Evolutionary conservation across 768 basidiomycete species (phyloP).

Genomic region (Dioszegia aurantiaca): DNA sequence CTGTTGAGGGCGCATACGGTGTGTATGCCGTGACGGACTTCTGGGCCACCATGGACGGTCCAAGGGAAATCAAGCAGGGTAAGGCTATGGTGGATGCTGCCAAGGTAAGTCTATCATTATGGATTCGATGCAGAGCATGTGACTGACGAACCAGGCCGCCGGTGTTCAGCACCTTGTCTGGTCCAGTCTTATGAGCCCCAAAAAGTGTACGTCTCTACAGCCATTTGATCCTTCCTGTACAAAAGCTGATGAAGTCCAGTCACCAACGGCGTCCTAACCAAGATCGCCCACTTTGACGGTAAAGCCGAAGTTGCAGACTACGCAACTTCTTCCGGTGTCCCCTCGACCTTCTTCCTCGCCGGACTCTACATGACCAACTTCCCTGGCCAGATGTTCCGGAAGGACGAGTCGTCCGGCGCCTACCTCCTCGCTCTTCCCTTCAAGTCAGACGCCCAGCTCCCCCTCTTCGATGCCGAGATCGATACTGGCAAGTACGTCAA

Average conservation of each 20-base stretch:
- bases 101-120: constrained; percentile 19
- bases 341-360: constrained; percentile 21
- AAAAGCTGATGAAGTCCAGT: constrained; percentile 8
- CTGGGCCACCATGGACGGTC: constrained; percentile 18
- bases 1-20: constrained; percentile 33
- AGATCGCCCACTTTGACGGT: constrained; percentile 31
- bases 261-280: constrained; percentile 25
- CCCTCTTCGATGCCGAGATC: constrained; percentile 22
- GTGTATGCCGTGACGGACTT: constrained; percentile 38
- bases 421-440: constrained; percentile 28
- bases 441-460: constrained; percentile 15
- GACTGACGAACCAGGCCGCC: constrained; percentile 4
- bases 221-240: background rate
- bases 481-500: constrained; percentile 42
- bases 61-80: constrained; percentile 26
- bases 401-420: constrained; percentile 17
- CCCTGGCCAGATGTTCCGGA: constrained; percentile 12
- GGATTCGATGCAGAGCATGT: background rate
- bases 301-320: constrained; percentile 30
- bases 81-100: constrained; percentile 32
- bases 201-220: constrained; percentile 22
- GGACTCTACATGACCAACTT: constrained; percentile 32
- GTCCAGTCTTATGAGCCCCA: constrained; percentile 16
- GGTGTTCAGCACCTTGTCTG: constrained; percentile 24
- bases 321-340: constrained; percentile 22